phyloP scores from a whole-genome alignment of 441 rosid genomes.

The Adansonia madagascariensis region DNA sequence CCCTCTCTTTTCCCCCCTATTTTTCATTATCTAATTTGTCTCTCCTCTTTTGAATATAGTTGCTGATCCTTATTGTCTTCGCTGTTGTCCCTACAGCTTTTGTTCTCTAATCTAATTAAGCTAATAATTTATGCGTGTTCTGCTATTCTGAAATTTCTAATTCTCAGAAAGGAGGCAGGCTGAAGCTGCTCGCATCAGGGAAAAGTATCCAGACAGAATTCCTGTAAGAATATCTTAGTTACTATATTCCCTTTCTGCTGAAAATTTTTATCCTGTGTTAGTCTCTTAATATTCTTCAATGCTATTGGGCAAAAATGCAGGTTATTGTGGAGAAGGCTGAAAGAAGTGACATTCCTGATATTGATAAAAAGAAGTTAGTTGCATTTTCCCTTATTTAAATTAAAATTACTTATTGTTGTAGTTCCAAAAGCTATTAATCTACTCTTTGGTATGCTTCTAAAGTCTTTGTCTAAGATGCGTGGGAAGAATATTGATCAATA shows the following conservation, averaged over 20 bases:
- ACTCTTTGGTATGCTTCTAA: not conserved
- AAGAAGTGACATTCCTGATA: constrained; percentile 52
- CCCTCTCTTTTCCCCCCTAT: no score
- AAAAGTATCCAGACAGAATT: constrained; percentile 66
- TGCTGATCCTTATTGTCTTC: not conserved
- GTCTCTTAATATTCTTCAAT: constrained; percentile 8
- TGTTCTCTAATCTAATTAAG: not conserved
- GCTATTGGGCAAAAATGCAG: constrained; percentile 28
- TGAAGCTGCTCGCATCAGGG: constrained; percentile 61
- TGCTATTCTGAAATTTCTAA: not conserved
- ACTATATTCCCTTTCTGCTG: not conserved
- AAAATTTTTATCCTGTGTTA: not conserved
- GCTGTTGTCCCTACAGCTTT: not conserved
- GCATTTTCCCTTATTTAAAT: not conserved
- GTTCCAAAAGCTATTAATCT: not conserved
- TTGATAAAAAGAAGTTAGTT: constrained; percentile 58
- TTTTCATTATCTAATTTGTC: not conserved
- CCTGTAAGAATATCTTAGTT: constrained; percentile 43
- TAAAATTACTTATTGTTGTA: not conserved
- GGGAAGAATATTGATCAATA: not conserved
- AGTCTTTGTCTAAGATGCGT: not conserved
- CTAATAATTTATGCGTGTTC: not conserved
- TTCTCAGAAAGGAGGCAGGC: constrained; percentile 58
- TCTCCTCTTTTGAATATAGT: not conserved
- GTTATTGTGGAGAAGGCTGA: constrained; percentile 60